phyloP scores from a whole-genome alignment of 331 rosid species.

The Phaseolus coccineus region DNA sequence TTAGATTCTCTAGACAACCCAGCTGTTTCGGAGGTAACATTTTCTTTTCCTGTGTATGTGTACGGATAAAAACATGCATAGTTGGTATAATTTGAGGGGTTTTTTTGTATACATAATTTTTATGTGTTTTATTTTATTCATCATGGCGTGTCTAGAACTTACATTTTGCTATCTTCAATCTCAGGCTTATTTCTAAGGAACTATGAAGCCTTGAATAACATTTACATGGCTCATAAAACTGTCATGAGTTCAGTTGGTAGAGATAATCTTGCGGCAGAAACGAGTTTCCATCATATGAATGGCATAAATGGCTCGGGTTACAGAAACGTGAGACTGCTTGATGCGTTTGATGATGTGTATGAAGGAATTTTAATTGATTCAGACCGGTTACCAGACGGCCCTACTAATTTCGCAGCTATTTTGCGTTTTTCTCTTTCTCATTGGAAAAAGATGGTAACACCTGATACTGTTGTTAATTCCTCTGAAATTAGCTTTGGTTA shows the following conservation, averaged over 20 bases:
- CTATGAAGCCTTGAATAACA: not conserved
- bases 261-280: constrained; percentile 51
- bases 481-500: not conserved
- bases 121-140: too few relatives aligned
- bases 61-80: not conserved
- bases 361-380: constrained; percentile 76
- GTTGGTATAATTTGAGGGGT: not conserved
- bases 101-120: not conserved
- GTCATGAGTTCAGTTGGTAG: constrained; percentile 46
- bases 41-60: not conserved
- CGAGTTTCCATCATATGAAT: constrained; percentile 43
- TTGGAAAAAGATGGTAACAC: constrained; percentile 65
- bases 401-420: constrained; percentile 53
- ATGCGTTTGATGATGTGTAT: constrained; percentile 73
- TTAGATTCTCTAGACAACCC: constrained; percentile 48
- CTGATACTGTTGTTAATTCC: not conserved
- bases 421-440: constrained; percentile 68
- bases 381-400: constrained; percentile 56
- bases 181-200: constrained; percentile 47
- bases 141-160: not conserved
- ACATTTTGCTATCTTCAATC: constrained; percentile 5
- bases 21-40: constrained; percentile 59
- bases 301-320: constrained; percentile 52
- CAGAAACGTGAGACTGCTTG: constrained; percentile 59
- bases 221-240: constrained; percentile 43